Evolutionary conservation across 2,329 filamentous ascomycete species (phyloP).

Genomic region (Curvularia lunata): DNA sequence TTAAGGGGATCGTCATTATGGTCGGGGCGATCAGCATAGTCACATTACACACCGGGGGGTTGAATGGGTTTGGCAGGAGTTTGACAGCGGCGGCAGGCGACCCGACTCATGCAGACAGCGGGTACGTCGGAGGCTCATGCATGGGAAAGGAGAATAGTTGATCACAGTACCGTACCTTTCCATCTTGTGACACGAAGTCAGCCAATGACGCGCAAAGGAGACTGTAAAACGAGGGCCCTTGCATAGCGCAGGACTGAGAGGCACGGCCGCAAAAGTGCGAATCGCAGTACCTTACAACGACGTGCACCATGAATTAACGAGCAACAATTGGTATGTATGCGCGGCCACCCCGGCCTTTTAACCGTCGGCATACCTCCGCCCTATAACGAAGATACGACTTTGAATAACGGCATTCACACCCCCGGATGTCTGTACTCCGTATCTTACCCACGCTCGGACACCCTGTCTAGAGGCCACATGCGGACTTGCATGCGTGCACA

Average conservation of each 20-base stretch:
- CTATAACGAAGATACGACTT: neutral
- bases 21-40: neutral
- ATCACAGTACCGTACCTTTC: neutral
- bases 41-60: neutral
- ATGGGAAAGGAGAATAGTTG: constrained; percentile 1
- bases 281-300: neutral
- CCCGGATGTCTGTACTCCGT: neutral
- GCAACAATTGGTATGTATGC: neutral
- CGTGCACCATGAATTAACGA: neutral
- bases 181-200: neutral
- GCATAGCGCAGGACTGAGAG: neutral
- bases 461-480: neutral
- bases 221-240: neutral
- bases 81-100: neutral
- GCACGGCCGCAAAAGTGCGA: neutral
- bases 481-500: neutral
- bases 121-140: neutral
- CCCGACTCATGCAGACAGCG: neutral
- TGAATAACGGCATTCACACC: neutral
- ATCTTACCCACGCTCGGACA: neutral
- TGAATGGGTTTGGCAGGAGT: neutral
- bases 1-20: constrained; percentile 7
- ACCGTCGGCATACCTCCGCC: neutral
- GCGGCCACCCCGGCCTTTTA: neutral
- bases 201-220: neutral